A percentile compares a stretch with the other conserved stretches of the same genome.
Evolutionary conservation across 2,329 filamentous ascomycete species (phyloP).

Genomic region (Ceratocystis variospora): DNA sequence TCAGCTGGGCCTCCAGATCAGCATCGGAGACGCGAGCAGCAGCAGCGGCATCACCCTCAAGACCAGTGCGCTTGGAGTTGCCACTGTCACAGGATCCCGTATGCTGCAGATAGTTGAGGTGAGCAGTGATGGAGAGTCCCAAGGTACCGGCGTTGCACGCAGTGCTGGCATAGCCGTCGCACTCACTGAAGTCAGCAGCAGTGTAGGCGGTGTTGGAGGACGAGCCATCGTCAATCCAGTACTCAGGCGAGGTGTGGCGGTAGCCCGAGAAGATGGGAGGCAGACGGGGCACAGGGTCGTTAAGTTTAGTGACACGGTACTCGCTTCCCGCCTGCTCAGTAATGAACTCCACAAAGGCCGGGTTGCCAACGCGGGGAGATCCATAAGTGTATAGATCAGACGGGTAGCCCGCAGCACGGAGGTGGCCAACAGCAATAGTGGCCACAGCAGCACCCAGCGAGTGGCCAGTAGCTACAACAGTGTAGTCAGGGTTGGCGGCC

Average conservation of each 20-base stretch:
- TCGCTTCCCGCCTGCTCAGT: constrained; percentile 37
- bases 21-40: constrained; percentile 24
- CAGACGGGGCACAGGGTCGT: constrained; percentile 55
- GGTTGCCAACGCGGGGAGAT: constrained; percentile 50
- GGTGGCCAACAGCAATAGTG: constrained; percentile 43
- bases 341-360: constrained; percentile 40
- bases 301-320: constrained; percentile 52
- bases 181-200: constrained; percentile 32
- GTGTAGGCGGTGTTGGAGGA: constrained; percentile 28
- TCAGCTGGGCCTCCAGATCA: constrained; percentile 30
- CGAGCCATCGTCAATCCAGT: constrained; percentile 39
- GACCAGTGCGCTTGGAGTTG: constrained; percentile 8
- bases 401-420: constrained; percentile 35
- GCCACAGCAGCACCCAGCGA: constrained; percentile 54
- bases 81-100: constrained; percentile 29
- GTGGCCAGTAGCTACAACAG: constrained; percentile 49
- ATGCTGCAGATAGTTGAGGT: constrained; percentile 36
- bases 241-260: constrained; percentile 56
- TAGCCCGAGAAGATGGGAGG: constrained; percentile 48
- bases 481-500: constrained; percentile 36
- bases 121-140: constrained; percentile 33
- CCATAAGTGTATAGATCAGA: constrained; percentile 50
- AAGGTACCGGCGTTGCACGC: constrained; percentile 38
- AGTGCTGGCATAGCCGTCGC: constrained; percentile 35
- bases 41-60: constrained; percentile 6